Evolutionary conservation across 2,329 filamentous ascomycete genomes (phyloP).

Genomic region (Ceratocystis cubensis): DNA sequence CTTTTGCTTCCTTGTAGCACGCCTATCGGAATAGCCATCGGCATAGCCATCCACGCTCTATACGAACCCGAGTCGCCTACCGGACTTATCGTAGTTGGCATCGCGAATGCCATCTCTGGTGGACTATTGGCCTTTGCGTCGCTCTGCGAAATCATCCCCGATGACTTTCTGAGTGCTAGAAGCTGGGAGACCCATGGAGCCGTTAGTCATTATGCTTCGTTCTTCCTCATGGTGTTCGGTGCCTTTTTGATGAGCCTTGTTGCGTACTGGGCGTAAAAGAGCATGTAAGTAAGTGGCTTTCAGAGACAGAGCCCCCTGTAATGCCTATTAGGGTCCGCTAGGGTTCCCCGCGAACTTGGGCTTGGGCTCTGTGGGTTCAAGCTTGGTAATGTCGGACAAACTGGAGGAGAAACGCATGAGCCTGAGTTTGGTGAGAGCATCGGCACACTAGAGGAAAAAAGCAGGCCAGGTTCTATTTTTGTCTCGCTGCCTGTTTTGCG

Average conservation of each 20-base stretch:
- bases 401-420: neutral
- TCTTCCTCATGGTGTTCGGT: conserved; percentile 44
- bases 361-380: neutral
- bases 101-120: conserved; percentile 62
- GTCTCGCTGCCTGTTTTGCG: neutral
- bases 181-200: conserved; percentile 47
- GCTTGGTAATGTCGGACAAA: conserved; percentile 1
- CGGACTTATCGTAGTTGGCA: conserved; percentile 56
- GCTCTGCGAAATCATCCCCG: conserved; percentile 57
- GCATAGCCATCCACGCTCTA: conserved; percentile 53
- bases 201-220: conserved; percentile 41
- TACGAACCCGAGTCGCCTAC: conserved; percentile 55
- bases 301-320: neutral
- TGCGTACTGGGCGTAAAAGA: conserved; percentile 45
- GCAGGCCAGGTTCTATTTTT: neutral
- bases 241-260: conserved; percentile 52
- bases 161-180: conserved; percentile 57
- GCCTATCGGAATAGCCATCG: conserved; percentile 61
- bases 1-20: conserved; percentile 34
- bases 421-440: neutral
- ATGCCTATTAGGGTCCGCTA: neutral
- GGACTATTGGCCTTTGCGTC: conserved; percentile 61
- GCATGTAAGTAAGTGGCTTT: too few species aligned
- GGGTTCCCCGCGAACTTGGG: neutral
- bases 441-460: neutral